Conservation (phyloP, 78 protist species). For the Anaeramoeba flamelloides region DNA sequence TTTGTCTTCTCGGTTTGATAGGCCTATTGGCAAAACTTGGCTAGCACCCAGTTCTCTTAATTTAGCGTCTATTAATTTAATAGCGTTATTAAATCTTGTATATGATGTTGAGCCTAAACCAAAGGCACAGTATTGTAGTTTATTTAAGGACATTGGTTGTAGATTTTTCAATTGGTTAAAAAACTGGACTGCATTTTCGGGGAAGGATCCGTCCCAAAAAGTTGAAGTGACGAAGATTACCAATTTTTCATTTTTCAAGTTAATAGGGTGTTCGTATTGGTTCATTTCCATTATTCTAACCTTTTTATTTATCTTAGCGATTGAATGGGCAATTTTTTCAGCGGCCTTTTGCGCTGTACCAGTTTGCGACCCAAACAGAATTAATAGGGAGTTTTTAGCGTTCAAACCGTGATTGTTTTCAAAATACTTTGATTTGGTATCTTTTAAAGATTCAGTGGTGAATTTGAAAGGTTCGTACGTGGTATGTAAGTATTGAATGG, state of each 20-base stretch:
- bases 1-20: constrained; percentile 5
- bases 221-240: constrained; percentile 12
- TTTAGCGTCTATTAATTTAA: background rate
- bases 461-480: background rate
- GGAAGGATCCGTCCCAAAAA: constrained; percentile 14
- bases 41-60: background rate
- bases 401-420: background rate
- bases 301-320: no score
- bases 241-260: background rate
- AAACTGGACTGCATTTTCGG: constrained; percentile 4
- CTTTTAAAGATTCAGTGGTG: background rate
- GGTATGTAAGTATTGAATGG: background rate
- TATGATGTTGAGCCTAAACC: constrained; percentile 20
- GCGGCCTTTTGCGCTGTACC: background rate
- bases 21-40: constrained; percentile 1
- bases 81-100: constrained; percentile 12
- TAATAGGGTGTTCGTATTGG: constrained; percentile 3
- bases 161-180: background rate
- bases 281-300: no score
- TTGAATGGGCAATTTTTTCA: background rate
- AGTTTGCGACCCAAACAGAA: background rate
- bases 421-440: background rate
- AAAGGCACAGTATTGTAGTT: constrained; percentile 4
- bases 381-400: background rate
- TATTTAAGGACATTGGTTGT: background rate